These are phyloP conservation scores for Aspergillus mulundensis DNA, from an alignment of 495 filamentous ascomycete genomes.

Conservation along the genomic window DNA sequence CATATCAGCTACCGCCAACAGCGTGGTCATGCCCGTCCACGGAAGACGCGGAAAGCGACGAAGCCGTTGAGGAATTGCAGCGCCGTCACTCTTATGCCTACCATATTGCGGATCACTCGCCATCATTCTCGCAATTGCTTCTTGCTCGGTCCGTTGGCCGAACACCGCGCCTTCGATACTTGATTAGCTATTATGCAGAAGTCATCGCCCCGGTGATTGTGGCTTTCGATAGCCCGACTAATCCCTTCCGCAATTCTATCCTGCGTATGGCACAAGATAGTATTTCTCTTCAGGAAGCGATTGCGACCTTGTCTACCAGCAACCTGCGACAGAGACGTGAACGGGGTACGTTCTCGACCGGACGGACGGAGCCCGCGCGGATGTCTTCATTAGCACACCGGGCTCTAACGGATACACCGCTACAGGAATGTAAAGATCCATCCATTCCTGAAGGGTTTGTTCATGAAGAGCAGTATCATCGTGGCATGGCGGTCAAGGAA, in stretches of 20 bases:
- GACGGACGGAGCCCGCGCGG: constrained; percentile 41
- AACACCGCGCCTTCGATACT: constrained; percentile 54
- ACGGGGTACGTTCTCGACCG: constrained; percentile 39
- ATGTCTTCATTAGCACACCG: constrained; percentile 50
- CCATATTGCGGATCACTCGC: constrained; percentile 27
- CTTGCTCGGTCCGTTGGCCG: constrained; percentile 45
- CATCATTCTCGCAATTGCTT: constrained; percentile 42
- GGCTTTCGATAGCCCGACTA: constrained; percentile 77
- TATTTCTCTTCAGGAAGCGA: constrained; percentile 82
- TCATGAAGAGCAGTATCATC: constrained; percentile 78
- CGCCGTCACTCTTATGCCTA: background rate
- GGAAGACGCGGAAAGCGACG: background rate
- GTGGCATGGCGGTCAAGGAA: constrained; percentile 72
- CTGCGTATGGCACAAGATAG: constrained; percentile 73
- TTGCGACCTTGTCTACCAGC: constrained; percentile 83
- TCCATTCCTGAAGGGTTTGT: constrained; percentile 32
- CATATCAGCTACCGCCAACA: background rate
- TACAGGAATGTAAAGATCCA: constrained; percentile 36
- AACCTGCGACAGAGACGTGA: constrained; percentile 60
- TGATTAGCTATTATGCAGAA: constrained; percentile 69
- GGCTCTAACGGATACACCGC: constrained; percentile 37
- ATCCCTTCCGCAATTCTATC: constrained; percentile 84
- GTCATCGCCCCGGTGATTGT: constrained; percentile 89
- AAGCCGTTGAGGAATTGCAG: background rate
- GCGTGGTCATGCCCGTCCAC: background rate